Percentiles rank a stretch among this genome's conserved stretches.
Evolutionary conservation across 108 stramenopile species (phyloP).

Genomic region (Aurantiochytrium sp.): DNA sequence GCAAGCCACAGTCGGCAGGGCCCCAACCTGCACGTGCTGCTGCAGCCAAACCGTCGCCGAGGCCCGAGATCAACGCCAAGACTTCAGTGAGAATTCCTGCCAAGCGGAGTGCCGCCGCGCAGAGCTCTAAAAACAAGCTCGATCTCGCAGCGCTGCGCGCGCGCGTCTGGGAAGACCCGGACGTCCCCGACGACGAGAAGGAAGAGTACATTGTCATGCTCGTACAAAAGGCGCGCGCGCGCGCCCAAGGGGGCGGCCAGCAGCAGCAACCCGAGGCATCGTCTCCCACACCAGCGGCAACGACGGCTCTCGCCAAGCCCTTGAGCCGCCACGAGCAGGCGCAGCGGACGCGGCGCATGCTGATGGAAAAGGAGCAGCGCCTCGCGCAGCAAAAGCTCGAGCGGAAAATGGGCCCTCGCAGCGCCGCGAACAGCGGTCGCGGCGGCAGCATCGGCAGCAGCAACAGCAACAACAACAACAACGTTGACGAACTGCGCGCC

Average conservation of each 20-base stretch:
- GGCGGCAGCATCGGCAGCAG: too few species aligned
- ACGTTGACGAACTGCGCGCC: not conserved
- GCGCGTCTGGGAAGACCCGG: not conserved
- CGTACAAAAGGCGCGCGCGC: not conserved
- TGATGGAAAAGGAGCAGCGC: not conserved
- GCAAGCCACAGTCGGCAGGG: too few species aligned
- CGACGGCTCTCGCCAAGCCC: not conserved
- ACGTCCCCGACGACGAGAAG: not conserved
- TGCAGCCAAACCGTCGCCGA: too few species aligned
- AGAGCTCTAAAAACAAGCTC: not conserved
- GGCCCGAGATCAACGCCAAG: too few species aligned
- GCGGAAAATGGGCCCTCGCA: not conserved
- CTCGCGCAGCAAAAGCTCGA: not conserved
- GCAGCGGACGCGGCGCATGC: not conserved
- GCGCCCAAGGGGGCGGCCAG: not conserved
- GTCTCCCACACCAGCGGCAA: not conserved
- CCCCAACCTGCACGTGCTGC: too few species aligned
- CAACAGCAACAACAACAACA: too few species aligned
- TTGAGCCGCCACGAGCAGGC: not conserved
- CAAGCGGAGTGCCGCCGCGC: too few species aligned
- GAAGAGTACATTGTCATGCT: constrained; percentile 30
- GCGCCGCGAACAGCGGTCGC: not conserved
- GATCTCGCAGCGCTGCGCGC: not conserved
- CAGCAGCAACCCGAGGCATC: not conserved
- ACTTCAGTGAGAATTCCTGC: too few species aligned